A percentile compares a stretch with the other conserved stretches of the same genome.
phyloP scores from a whole-genome alignment of 768 basidiomycete species.

The Cubamyces lactineus region DNA sequence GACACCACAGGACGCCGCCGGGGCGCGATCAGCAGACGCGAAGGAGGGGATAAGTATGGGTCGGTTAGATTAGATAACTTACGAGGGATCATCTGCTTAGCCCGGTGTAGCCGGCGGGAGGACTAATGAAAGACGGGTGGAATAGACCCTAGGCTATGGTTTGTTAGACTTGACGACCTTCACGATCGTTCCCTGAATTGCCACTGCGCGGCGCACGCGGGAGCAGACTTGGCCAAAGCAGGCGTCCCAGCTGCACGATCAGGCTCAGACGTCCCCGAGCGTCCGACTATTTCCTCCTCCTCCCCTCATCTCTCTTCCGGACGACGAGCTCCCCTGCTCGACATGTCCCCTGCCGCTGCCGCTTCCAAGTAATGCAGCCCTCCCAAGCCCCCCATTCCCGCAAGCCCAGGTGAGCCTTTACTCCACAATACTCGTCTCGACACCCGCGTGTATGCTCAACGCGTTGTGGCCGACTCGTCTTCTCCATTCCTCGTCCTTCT shows the following conservation, averaged over 20 bases:
- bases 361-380: constrained; percentile 9
- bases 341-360: constrained; percentile 10
- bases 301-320: constrained; percentile 5
- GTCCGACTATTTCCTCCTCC: constrained; percentile 7
- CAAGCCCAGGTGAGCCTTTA: constrained; percentile 1
- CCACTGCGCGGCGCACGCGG: constrained; percentile 3
- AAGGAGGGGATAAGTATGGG: not conserved
- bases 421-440: not conserved
- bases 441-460: not conserved
- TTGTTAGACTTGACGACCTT: not conserved
- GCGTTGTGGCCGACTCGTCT: not conserved
- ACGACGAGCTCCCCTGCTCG: constrained; percentile 11
- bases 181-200: constrained; percentile 20
- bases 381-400: not conserved
- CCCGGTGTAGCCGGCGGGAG: not conserved
- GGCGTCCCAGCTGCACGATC: too few relatives aligned
- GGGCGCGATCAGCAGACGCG: constrained; percentile 13
- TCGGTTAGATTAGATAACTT: constrained; percentile 5
- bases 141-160: constrained; percentile 10
- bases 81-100: not conserved
- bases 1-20: not conserved
- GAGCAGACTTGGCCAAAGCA: not conserved
- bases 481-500: not conserved
- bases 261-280: not conserved
- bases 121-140: not conserved